Base-by-base conservation (phyloP, 495 filamentous ascomycete genomes). In the Tuber microsphaerosporum region DNA sequence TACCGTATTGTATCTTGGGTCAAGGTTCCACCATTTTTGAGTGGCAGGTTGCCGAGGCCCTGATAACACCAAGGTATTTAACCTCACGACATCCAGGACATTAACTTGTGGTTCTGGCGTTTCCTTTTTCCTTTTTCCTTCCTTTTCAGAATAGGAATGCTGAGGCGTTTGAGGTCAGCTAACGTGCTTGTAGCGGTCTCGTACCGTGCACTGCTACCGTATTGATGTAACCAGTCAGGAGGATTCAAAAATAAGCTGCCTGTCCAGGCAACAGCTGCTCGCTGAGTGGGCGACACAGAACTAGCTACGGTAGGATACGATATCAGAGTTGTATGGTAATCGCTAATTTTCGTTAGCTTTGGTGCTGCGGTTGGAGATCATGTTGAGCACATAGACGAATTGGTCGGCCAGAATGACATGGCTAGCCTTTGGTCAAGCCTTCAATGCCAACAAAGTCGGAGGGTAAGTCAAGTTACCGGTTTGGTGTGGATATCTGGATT, bases 131-230 rank as follows among this genome's bases (percentile, higher is more conserved):
- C n/a, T 22, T 65, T 12, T 65, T 31, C 14, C 3, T 65, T 31
- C 10, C 31, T 65, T 31, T 31, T 31, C n/a, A 17, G 14, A 65
- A 31, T 31, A 31, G 56, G 56, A 65, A 65, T 31, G 56, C 56
- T 65, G n/a, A 65, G 56, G 56, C 56, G 56, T 65, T 65, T 31
- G n/a, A 14, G 56, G 56, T 31, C 56, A 65, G n/a, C 56, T 61
- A 56, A 7, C 12, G 48, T 51, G 31, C n/a, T 20, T 20, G 20
- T 31, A 65, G 14, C n/a, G 48, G 22, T 65, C 31, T 65, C 56
- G 56, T 14, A 56, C 26, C n/a, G 22, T 17, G 22, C n/a, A 14
- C 51, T 56, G 51, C 51, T 56, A n/a, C n/a, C n/a, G n/a, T n/a
- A 17, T n/a, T 56, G n/a, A 3, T 56, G 51, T 56, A 14, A 12